Conservation (phyloP, 2,329 filamentous ascomycete species). For the Hypoxylon sp. region DNA sequence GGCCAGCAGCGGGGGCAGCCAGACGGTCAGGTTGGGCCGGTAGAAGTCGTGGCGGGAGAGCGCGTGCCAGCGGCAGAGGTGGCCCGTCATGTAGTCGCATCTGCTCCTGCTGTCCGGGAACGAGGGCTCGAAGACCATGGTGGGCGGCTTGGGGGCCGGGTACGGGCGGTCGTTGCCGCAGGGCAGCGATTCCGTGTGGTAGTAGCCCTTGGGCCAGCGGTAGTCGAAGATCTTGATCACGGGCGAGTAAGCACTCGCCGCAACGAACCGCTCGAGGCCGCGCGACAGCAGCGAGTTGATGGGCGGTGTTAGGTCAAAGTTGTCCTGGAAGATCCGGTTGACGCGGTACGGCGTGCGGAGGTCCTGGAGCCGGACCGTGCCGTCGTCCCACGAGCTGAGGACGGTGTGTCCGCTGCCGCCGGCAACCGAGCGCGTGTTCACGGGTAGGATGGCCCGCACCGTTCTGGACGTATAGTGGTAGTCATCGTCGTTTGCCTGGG, state of each 20-base stretch:
- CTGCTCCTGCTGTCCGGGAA: slow-evolving; percentile 27
- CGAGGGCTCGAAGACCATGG: slow-evolving; percentile 37
- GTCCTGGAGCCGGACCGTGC: slow-evolving; percentile 63
- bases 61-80: slow-evolving; percentile 61
- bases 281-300: slow-evolving; percentile 62
- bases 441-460: slow-evolving; percentile 60
- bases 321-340: slow-evolving; percentile 65
- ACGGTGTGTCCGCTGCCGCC: slow-evolving; percentile 56
- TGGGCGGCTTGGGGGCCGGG: slow-evolving; percentile 49
- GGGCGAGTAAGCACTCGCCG: slow-evolving; percentile 58
- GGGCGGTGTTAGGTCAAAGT: slow-evolving; percentile 60
- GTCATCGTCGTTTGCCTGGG: slow-evolving; percentile 49
- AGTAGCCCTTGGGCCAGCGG: slow-evolving; percentile 61
- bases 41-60: slow-evolving; percentile 58
- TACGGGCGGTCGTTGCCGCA: slow-evolving; percentile 56
- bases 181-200: slow-evolving; percentile 61
- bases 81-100: slow-evolving; percentile 54
- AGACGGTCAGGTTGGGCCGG: slow-evolving; percentile 62
- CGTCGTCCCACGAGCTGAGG: slow-evolving; percentile 66
- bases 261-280: slow-evolving; percentile 63
- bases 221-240: slow-evolving; percentile 66
- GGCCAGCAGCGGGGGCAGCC: slow-evolving; percentile 51
- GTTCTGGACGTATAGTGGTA: slow-evolving; percentile 49
- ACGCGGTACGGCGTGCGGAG: slow-evolving; percentile 60
- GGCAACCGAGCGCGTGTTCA: slow-evolving; percentile 51